Base-by-base conservation (phyloP, 129 eudicot genomes). In the Glebionis coronaria region DNA sequence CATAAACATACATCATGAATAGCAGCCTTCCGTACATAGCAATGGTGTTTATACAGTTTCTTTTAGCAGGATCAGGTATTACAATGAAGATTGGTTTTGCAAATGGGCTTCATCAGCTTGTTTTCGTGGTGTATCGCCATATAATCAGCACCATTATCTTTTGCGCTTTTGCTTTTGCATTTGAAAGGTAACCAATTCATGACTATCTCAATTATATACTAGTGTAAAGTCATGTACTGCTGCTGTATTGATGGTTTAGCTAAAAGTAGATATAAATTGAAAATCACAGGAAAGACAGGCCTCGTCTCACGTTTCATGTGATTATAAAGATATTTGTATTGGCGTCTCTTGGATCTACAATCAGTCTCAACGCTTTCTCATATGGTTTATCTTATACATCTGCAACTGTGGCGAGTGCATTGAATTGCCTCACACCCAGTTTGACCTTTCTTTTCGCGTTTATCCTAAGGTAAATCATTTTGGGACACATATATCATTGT, bases 351-450 rank as follows among this genome's bases (percentile, higher is more conserved):
- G 78, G 78, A 42, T 19, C 71, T 7, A 73, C 78, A 19, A 44
- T 73, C 28, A 70, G 64, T 52, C 56, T 73, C 2, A 73, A 73
- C 51, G 64, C 58, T 12, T 63, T 35, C 44, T 51, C 53, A 50
- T 60, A 60, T 38, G 78, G 78, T 35, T 55, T 73, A 53, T 12
- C 64, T 8, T 73, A 63, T 40, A 73, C 78, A 19, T 63, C 78
- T 25, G 56, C 78, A 55, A 73, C 78, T 8, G 71, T 73, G 57
- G 71, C 71, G 35, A 63, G 78, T 55, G 70, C 71, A 25, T 65
- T 73, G 21, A 64, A 68, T 52, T 63, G 58, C 47, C 23, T 73
- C 64, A 53, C 67, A 4, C 78, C 65, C 27, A 63, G 56, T 64
- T 25, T 73, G 29, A 63, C 78, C 29, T 63, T 64, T 55, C 9